Evolutionary conservation across 139 green algal genomes (phyloP).

Genomic region (Edaphochlamys debaryana): DNA sequence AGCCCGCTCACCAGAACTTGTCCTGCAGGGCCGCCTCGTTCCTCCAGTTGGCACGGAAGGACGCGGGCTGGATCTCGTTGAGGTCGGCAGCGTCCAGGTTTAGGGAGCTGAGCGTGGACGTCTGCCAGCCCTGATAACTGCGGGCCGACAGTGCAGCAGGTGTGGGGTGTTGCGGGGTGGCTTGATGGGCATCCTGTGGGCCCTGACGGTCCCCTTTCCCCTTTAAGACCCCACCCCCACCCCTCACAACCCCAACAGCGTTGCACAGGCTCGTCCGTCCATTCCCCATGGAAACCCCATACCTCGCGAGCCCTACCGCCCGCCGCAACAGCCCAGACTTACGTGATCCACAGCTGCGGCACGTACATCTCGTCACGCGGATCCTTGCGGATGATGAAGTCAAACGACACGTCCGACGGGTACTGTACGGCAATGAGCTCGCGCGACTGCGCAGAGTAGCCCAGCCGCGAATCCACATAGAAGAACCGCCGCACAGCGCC

Average conservation of each 20-base stretch:
- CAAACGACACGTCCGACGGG: constrained; percentile 28
- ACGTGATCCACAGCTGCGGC: constrained; percentile 60
- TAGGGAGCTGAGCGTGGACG: background rate
- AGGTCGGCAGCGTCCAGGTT: background rate
- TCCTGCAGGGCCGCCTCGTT: constrained; percentile 42
- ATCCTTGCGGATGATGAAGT: constrained; percentile 43
- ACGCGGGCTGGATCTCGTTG: constrained; percentile 10
- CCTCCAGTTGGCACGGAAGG: constrained; percentile 54
- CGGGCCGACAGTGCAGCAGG: background rate
- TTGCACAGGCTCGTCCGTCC: too few relatives aligned
- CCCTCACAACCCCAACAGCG: too few relatives aligned
- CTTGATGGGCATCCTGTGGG: too few relatives aligned
- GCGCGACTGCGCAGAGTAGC: constrained; percentile 4
- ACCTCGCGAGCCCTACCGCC: too few relatives aligned
- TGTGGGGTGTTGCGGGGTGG: too few relatives aligned
- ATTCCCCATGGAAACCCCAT: too few relatives aligned
- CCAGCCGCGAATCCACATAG: constrained; percentile 55
- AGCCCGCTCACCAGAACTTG: constrained; percentile 49
- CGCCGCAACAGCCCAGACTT: too few relatives aligned
- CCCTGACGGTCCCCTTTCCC: too few relatives aligned
- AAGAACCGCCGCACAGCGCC: constrained; percentile 68
- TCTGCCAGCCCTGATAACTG: constrained; percentile 1
- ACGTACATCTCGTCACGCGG: constrained; percentile 54
- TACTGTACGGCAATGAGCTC: constrained; percentile 47
- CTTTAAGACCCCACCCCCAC: too few relatives aligned